Base-by-base conservation (phyloP, 352 stramenopile species). In the Aphanomyces stellatus region DNA sequence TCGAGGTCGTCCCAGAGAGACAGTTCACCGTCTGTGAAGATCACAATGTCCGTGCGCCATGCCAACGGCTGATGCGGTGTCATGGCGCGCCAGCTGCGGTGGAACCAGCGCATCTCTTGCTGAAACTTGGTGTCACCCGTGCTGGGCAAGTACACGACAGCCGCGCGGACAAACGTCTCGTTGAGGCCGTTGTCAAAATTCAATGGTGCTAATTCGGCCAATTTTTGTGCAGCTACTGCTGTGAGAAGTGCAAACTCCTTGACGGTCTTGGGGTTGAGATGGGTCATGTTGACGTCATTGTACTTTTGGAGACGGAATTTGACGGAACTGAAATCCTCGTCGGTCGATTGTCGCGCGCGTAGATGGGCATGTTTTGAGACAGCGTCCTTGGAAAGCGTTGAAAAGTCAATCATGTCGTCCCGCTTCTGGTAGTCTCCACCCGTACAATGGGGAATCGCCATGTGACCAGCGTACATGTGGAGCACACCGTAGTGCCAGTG, bases 11-110 rank as follows among this genome's bases (percentile, higher is more conserved):
- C 13, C 37, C 37, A 46, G 37, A 46, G 37, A 0, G 37, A 46
- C 13, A 46, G 37, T n/a, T 46, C n/a, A n/a, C 37, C 37, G n/a
- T 64, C 56, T 5, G 24, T 53, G 19, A 53, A 56, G 7, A 64
- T 31, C 2, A 64, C 35, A 53, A 64, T 53, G 37, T 64, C 56
- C 11, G 56, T 64, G 37, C 56, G 56, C 56, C 56, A 59, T 24
- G 7, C 10, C 10, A 22, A 11, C 7, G 22, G 51, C 15, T 59
- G 11, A 37, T 35, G 51, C 5, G 8, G 25, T 11, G 11, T 13
- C 51, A 59, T 59, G 7, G 7, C 24, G 30, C 24, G 46, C 46
- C 46, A 53, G 24, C 49, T 57, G 30, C 49, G 49, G 49, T 57
- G 49, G 49, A 57, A 30, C 49, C 49, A 33, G 6, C 49, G 49